Conservation (phyloP, 2,329 filamentous ascomycete genomes). For the Curvularia spicifera region DNA sequence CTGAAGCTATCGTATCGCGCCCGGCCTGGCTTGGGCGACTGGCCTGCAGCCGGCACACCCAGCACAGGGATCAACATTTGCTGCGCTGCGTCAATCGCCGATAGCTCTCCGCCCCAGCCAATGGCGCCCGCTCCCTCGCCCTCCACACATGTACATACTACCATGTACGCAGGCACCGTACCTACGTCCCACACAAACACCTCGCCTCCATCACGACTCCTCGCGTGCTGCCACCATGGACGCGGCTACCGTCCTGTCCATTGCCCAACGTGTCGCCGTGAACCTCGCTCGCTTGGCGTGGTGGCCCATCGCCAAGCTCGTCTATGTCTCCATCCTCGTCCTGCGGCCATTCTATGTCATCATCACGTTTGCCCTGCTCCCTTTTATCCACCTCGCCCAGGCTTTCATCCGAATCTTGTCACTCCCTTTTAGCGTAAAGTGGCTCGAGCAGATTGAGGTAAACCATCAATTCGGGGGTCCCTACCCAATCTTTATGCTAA, state of each 20-base stretch:
- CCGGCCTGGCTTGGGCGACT: slow-evolving; percentile 22
- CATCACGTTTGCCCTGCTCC: slow-evolving; percentile 58
- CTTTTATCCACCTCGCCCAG: slow-evolving; percentile 56
- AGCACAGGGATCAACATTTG: slow-evolving; percentile 29
- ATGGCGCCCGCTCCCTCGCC: slow-evolving; percentile 1
- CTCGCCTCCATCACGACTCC: slow-evolving; percentile 18
- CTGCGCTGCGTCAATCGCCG: slow-evolving; percentile 28
- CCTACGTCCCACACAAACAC: background rate
- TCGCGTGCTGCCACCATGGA: slow-evolving; percentile 28
- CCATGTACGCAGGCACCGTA: background rate
- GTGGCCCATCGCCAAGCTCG: slow-evolving; percentile 49
- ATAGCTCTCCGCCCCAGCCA: slow-evolving; percentile 28
- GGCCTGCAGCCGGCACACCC: slow-evolving; percentile 24
- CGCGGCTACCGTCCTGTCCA: slow-evolving; percentile 36
- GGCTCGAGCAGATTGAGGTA: slow-evolving; percentile 65
- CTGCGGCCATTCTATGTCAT: slow-evolving; percentile 57
- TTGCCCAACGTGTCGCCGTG: slow-evolving; percentile 20
- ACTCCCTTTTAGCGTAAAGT: slow-evolving; percentile 55
- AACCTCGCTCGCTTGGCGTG: slow-evolving; percentile 40
- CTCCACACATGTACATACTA: no score
- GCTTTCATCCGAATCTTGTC: slow-evolving; percentile 51
- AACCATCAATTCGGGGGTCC: slow-evolving; percentile 4
- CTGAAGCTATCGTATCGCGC: slow-evolving; percentile 19
- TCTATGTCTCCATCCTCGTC: slow-evolving; percentile 50
- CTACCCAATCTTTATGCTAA: background rate